Base-by-base conservation (phyloP, 345 rosid species). In the Crucihimalaya himalaica region DNA sequence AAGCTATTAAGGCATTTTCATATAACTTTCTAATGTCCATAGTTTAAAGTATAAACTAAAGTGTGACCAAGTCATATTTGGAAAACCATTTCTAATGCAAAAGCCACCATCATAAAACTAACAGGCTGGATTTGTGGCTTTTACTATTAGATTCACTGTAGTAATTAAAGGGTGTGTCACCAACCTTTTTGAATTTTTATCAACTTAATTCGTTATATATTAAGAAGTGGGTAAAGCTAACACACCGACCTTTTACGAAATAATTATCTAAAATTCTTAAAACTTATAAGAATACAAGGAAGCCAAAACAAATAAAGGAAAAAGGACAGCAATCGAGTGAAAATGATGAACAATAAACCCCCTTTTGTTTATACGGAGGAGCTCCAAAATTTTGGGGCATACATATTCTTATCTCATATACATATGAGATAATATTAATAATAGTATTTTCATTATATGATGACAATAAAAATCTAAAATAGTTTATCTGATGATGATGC, bases 211-310 rank as follows among this genome's bases (percentile, higher is more conserved):
- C 60, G 31, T 75, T 60, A 8, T 68, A 42, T 52, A 53, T 18
- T 23, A 40, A 51, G 55, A 35, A 75, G 79, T 75, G 70, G 79
- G 74, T 75, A 75, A 75, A 75, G 69, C 79, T 68, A 68, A 68
- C 79, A 68, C 50, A 75, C 62, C 70, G 58, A 75, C 70, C 52
- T 19, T 42, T 52, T 32, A 68, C 63, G 32, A 68, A 42, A 60
- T 6, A 28, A 20, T 45, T 68, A 9, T 29, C 27, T 42, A 0
- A 28, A 56, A 39, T 15, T 37, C 32, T 25, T 32, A 39, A 57
- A 55, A 4, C 8, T 43, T 29, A 72, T 15, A 27, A 74, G 37
- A 67, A 28, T 75, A 75, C 55, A 68, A 68, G 48, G 53, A 68
- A 68, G 68, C 63, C 21, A 19, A 50, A 60, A 50, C 37, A 7